Percentiles rank a stretch among this genome's conserved stretches.
Conservation (phyloP, 139 green algal species). For the Chlorella sp. region DNA sequence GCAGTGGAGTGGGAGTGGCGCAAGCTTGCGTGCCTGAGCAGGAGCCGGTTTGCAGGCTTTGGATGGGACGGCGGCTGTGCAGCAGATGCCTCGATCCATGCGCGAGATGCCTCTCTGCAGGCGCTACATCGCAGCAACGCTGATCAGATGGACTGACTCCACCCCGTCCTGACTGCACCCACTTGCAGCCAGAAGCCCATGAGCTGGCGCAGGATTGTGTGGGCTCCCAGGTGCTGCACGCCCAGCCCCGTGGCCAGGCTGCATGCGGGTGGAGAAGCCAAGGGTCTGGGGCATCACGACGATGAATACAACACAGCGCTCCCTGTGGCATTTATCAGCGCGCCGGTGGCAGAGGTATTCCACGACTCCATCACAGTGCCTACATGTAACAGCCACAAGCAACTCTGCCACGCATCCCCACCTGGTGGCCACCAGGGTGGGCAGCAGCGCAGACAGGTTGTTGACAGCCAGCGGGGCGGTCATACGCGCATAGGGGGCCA, state of each 20-base stretch:
- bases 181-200: conserved; percentile 45
- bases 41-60: not conserved
- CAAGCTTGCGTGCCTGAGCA: not conserved
- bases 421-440: conserved; percentile 40
- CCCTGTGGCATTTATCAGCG: too few species aligned
- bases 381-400: too few species aligned
- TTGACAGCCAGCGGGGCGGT: conserved; percentile 18
- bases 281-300: too few species aligned
- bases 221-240: conserved; percentile 30
- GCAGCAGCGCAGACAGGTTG: conserved; percentile 41
- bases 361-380: too few species aligned
- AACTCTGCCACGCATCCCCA: not conserved
- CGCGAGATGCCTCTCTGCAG: not conserved
- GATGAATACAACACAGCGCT: too few species aligned
- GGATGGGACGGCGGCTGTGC: too few species aligned
- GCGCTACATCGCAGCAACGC: not conserved
- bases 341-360: too few species aligned
- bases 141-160: not conserved
- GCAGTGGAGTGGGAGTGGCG: too few species aligned
- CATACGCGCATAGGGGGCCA: conserved; percentile 34
- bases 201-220: conserved; percentile 47
- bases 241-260: conserved; percentile 40
- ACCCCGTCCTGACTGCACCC: not conserved
- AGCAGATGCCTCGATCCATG: not conserved
- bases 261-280: too few species aligned